A percentile compares a stretch with the other conserved stretches of the same genome.
phyloP scores from a whole-genome alignment of 2,329 filamentous ascomycete species.

The Chrysoporthe puriensis region DNA sequence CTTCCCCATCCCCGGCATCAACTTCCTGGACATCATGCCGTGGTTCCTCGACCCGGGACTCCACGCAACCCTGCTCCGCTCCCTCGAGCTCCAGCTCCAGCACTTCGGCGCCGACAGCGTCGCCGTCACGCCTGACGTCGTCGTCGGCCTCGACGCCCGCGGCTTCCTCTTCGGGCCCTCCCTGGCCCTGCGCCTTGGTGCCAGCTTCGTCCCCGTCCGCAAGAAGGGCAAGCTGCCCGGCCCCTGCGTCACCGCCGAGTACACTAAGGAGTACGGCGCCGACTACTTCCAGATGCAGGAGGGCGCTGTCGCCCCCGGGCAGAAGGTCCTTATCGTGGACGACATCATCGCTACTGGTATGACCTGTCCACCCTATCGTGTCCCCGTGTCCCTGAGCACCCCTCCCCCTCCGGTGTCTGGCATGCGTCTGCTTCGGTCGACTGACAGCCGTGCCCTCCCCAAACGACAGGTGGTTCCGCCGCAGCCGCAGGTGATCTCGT shows the following conservation, averaged over 20 bases:
- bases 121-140: slow-evolving; percentile 75
- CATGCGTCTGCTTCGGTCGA: background rate
- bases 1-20: slow-evolving; percentile 88
- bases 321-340: slow-evolving; percentile 91
- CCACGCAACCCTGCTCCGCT: slow-evolving; percentile 78
- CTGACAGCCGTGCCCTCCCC: slow-evolving; percentile 20
- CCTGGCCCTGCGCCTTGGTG: slow-evolving; percentile 79
- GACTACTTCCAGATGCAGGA: slow-evolving; percentile 97
- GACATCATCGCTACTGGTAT: slow-evolving; percentile 97
- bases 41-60: slow-evolving; percentile 80
- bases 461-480: slow-evolving; percentile 78
- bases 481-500: slow-evolving; percentile 86
- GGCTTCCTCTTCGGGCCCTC: slow-evolving; percentile 95
- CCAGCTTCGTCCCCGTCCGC: slow-evolving; percentile 88
- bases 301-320: slow-evolving; percentile 80
- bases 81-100: slow-evolving; percentile 81
- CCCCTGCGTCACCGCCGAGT: slow-evolving; percentile 80
- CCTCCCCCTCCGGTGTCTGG: background rate
- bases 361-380: background rate
- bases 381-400: too few relatives aligned
- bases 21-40: slow-evolving; percentile 98
- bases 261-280: slow-evolving; percentile 93
- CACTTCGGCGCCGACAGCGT: slow-evolving; percentile 45
- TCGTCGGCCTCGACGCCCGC: slow-evolving; percentile 90
- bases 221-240: slow-evolving; percentile 97